These are phyloP conservation scores for Dactylellina parvicollis DNA, from an alignment of 2,329 filamentous ascomycete species.

Conservation along the genomic window DNA sequence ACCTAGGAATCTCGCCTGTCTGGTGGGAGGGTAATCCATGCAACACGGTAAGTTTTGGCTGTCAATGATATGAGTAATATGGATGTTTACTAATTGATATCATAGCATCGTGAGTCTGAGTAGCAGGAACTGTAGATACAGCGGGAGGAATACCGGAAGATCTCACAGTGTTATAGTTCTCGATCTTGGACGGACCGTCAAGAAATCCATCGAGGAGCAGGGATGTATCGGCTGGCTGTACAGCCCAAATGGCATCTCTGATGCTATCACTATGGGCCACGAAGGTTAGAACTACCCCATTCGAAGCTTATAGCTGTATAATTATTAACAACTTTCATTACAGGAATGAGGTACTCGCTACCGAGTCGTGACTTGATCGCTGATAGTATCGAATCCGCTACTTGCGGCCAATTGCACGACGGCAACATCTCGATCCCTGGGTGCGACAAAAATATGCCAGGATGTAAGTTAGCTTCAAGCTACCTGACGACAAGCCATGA, in stretches of 20 bases:
- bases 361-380: slow-evolving; percentile 92
- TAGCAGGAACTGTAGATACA: background rate
- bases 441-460: slow-evolving; percentile 98
- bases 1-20: slow-evolving; percentile 73
- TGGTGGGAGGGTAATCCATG: slow-evolving; percentile 99
- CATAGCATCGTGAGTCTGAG: slow-evolving; percentile 65
- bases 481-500: background rate
- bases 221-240: slow-evolving; percentile 95
- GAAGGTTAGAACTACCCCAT: slow-evolving; percentile 72
- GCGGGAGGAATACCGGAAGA: background rate
- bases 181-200: slow-evolving; percentile 87
- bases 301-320: background rate
- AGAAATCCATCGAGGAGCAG: slow-evolving; percentile 79
- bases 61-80: background rate
- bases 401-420: slow-evolving; percentile 89
- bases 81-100: slow-evolving; percentile 54
- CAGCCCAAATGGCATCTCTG: slow-evolving; percentile 80
- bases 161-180: slow-evolving; percentile 69
- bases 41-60: slow-evolving; percentile 72
- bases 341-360: slow-evolving; percentile 92
- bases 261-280: slow-evolving; percentile 94
- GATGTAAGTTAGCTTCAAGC: slow-evolving; percentile 60
- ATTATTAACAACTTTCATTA: slow-evolving; percentile 24
- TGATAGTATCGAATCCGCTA: slow-evolving; percentile 81
- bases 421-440: slow-evolving; percentile 92